phyloP scores from a whole-genome alignment of 2,329 filamentous ascomycete species.

The Coleophoma cylindrospora region DNA sequence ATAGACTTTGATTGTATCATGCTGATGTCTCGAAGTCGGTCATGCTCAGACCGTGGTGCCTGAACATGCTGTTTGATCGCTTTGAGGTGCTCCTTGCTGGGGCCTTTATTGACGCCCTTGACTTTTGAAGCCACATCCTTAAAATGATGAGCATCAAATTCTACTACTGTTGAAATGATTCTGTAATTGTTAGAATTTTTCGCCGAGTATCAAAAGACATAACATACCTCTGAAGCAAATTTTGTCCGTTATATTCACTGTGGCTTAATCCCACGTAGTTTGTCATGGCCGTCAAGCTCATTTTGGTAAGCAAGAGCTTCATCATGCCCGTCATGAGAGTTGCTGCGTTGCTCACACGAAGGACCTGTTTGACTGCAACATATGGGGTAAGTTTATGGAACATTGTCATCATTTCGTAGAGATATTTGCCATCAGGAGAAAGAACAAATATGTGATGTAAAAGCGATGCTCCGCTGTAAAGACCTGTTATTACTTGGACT shows the following conservation, averaged over 20 bases:
- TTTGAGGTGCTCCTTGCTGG: not conserved
- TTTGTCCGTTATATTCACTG: not conserved
- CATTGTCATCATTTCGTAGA: not conserved
- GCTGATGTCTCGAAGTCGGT: constrained; percentile 53
- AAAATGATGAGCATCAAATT: not conserved
- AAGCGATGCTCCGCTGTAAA: not conserved
- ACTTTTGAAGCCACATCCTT: not conserved
- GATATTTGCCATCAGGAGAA: not conserved
- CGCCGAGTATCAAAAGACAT: not conserved
- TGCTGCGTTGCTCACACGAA: not conserved
- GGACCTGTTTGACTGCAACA: not conserved
- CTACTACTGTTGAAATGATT: not conserved
- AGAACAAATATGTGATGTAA: not conserved
- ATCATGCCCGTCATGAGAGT: not conserved
- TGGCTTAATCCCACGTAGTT: not conserved
- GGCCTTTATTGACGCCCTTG: not conserved
- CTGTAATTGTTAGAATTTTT: not conserved
- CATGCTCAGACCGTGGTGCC: constrained; percentile 48
- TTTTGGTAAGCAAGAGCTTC: not conserved
- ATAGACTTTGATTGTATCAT: constrained; percentile 50
- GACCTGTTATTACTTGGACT: not conserved
- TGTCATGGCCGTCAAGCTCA: not conserved
- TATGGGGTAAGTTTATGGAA: not conserved
- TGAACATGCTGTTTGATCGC: constrained; percentile 28
- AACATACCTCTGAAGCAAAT: not conserved